Evolutionary conservation across 1,139 yeast species (phyloP), one percentile per base, ranked within the genome.

Genomic region (Yamadazyma epiphylla): DNA sequence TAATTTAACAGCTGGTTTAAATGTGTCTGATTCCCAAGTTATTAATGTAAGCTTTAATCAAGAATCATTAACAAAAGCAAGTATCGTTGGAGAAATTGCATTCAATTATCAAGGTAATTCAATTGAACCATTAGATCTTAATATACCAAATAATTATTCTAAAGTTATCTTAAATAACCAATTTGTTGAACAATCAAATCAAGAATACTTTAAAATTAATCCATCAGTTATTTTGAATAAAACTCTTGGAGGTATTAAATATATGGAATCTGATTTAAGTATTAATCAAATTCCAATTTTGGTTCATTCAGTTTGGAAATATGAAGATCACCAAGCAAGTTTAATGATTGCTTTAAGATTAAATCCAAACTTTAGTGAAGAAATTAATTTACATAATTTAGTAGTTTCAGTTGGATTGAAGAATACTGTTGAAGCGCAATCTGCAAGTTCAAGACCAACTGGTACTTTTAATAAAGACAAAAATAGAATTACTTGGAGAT

Each of bases 361-460:
- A 36, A 64, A 75, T 26, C 79, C 80, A 7, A 62, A 62, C 16
- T 65, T 77, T 35, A 54, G 68, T 2, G 51, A 60, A 9, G 22
- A 30, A 3, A 45, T 80, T 14, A 55, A 61, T 2, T 60, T 86
- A 36, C 69, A 74, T 15, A 83, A 82, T 45, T 64, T 88, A 30
- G 70, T 77, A 19, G 77, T 89, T 7, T 76, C 85, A 9, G 94
- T 85, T 5, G 78, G 88, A 4, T 54, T 68, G 36, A 55, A 51
- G 26, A 31, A 40, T 13, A 45, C 48, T 11, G 61, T 67, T 22
- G 73, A 77, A 15, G 69, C 82, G 3, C 60, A 70, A 1, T 72
- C 87, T 15, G 96, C 96, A 1, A 78, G 88, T 38, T 83, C 95
- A 9, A 85, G 84, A 50, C 97, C 97, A 4, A 80, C 84, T 35